Conservation (phyloP, 1,284 basidiomycete genomes). For the Mycosarcoma mackinlayi region DNA sequence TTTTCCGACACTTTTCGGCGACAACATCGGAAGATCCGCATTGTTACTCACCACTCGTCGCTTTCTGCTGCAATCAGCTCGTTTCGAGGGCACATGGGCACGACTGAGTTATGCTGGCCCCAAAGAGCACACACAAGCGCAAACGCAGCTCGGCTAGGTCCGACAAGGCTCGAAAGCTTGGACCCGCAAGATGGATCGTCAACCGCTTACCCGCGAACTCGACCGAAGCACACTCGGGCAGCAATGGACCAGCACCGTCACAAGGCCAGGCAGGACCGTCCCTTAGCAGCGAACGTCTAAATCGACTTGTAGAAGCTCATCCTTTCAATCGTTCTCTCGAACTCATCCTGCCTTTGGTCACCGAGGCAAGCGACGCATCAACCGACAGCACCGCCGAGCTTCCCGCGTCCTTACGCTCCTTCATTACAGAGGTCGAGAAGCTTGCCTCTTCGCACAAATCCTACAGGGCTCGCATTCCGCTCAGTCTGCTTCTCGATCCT, state of each 20-base stretch:
- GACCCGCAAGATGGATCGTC: slow-evolving; percentile 37
- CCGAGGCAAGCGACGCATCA: background rate
- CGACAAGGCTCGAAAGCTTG: slow-evolving; percentile 47
- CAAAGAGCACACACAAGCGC: slow-evolving; percentile 63
- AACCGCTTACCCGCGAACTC: slow-evolving; percentile 19
- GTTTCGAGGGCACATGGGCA: too few relatives aligned
- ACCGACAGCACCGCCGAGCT: slow-evolving; percentile 7
- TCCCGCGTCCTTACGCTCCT: slow-evolving; percentile 6
- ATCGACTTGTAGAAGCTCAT: slow-evolving; percentile 38
- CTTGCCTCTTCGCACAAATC: slow-evolving; percentile 14
- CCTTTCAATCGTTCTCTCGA: slow-evolving; percentile 59
- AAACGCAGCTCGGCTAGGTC: slow-evolving; percentile 60
- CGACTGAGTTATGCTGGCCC: slow-evolving; percentile 23
- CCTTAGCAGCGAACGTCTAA: background rate
- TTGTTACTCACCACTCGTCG: too few relatives aligned
- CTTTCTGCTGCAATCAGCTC: too few relatives aligned
- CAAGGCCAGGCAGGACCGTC: background rate
- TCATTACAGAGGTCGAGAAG: slow-evolving; percentile 11
- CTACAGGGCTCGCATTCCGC: slow-evolving; percentile 49
- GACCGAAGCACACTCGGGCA: background rate
- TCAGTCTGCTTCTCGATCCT: slow-evolving; percentile 60
- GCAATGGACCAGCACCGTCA: background rate
- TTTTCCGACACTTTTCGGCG: background rate
- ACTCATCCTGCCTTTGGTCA: slow-evolving; percentile 34
- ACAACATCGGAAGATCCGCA: too few relatives aligned